Evolutionary conservation across 169 alveolate genomes (phyloP).

Genomic region (Cryptosporidium canis): DNA sequence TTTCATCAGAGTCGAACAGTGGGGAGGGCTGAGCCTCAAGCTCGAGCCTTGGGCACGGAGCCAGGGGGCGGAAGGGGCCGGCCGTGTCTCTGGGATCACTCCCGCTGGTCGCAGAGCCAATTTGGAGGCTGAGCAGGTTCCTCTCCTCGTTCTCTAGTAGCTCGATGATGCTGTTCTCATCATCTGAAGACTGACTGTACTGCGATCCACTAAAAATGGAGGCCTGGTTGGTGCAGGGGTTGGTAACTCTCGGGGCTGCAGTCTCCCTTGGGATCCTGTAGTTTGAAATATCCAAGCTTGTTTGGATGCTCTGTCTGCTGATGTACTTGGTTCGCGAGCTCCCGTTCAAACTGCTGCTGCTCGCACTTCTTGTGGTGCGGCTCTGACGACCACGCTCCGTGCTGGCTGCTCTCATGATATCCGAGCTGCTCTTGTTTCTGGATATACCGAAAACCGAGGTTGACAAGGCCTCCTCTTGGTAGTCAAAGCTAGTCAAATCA

Average conservation of each 20-base stretch:
- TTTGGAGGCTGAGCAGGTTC: neutral
- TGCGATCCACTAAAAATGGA: slow-evolving; percentile 34
- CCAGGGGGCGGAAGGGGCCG: neutral
- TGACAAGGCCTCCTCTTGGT: neutral
- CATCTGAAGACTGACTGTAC: slow-evolving; percentile 59
- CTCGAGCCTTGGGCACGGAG: neutral
- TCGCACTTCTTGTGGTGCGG: neutral
- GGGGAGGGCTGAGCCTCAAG: neutral
- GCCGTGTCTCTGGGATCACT: neutral
- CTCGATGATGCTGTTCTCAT: neutral
- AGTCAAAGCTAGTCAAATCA: slow-evolving; percentile 26
- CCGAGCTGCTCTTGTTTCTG: neutral
- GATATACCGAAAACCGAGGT: neutral
- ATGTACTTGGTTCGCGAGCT: neutral
- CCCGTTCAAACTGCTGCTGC: neutral
- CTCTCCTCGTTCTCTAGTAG: slow-evolving; percentile 5
- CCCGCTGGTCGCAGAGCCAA: neutral
- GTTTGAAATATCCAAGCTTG: slow-evolving; percentile 5
- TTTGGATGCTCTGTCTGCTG: slow-evolving; percentile 4
- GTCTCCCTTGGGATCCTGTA: neutral
- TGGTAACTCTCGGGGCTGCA: neutral
- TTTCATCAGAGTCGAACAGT: slow-evolving; percentile 40
- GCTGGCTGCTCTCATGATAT: neutral
- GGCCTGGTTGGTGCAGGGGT: neutral
- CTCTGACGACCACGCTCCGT: neutral